Base-by-base conservation (phyloP, 305 asterid genomes). In the Plantago coronopus region DNA sequence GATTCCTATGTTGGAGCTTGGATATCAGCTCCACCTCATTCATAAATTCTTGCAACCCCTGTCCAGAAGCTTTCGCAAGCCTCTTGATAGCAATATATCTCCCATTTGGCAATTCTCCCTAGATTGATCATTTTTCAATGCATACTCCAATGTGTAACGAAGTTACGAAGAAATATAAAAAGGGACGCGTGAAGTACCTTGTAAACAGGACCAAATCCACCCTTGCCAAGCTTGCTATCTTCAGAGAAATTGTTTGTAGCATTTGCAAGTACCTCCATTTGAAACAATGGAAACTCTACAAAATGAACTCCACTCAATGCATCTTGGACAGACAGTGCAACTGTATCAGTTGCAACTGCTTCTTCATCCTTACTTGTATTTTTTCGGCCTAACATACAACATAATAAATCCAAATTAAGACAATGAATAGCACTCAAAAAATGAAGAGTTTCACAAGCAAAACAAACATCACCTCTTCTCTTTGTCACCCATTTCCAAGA, bases 161-260 rank as follows among this genome's bases (percentile, higher is more conserved):
- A 61, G 42, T 0, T 3, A 48, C 9, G 3, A 8, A 10, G 16
- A 22, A 27, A 25, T 7, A 61, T 25, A 20, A 19, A 58, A 7
- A n/a, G 20, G 20, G 8, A 42, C 3, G 3, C 38, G 45, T 62
- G 25, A n/a, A 8, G 21, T 59, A 84, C 93, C 78, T 76, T 85
- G 67, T 80, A 83, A 38, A 85, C 87, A 11, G 94, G 64, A 61
- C 88, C 94, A 49, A 83, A 85, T 48, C 94, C 94, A 17, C 94
- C 94, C 70, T 73, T 69, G 63, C 90, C 94, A 9, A 85, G 88
- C 79, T 75, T 73, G 74, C 69, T 83, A 37, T 58, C 57, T 8
- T 62, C 67, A 0, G 72, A 70, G 66, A 85, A 83, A 48, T 59
- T 46, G 59, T 77, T 34, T 11, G 94, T 85, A 3, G 90, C 90